A percentile compares a stretch with the other conserved stretches of the same genome.
Evolutionary conservation across 2,329 filamentous ascomycete genomes (phyloP).

Genomic region (Lachnellula subtilissima): DNA sequence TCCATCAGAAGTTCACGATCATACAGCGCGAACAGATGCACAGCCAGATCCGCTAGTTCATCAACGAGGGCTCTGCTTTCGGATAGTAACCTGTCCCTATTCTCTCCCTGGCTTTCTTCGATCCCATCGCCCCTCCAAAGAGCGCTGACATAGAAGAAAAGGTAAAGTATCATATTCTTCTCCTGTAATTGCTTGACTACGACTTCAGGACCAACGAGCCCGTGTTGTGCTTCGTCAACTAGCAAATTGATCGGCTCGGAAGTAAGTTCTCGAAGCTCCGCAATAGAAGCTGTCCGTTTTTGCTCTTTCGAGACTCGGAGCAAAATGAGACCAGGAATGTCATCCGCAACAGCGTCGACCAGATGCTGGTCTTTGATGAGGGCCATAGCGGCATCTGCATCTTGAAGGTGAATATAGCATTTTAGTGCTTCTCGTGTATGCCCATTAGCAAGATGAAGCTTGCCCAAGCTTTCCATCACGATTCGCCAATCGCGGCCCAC

Average conservation of each 20-base stretch:
- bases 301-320: constrained; percentile 75
- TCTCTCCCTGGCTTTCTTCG: constrained; percentile 48
- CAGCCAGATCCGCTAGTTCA: constrained; percentile 78
- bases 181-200: constrained; percentile 75
- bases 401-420: constrained; percentile 85
- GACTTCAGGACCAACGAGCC: constrained; percentile 70
- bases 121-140: constrained; percentile 76
- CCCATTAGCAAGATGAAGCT: constrained; percentile 75
- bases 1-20: constrained; percentile 78
- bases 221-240: constrained; percentile 85
- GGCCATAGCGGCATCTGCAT: constrained; percentile 82
- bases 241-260: constrained; percentile 80
- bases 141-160: constrained; percentile 86
- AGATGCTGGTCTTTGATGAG: constrained; percentile 85
- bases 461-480: constrained; percentile 80
- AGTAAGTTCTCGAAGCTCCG: constrained; percentile 74
- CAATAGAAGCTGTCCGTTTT: constrained; percentile 56
- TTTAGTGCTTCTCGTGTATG: constrained; percentile 78
- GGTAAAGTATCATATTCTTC: constrained; percentile 65
- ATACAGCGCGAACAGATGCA: constrained; percentile 80
- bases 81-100: constrained; percentile 50
- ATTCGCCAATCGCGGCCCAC: constrained; percentile 80
- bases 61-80: constrained; percentile 70
- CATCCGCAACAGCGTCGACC: constrained; percentile 82
- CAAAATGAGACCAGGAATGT: constrained; percentile 83